A percentile compares a stretch with the other conserved stretches of the same genome.
Evolutionary conservation across 2,329 filamentous ascomycete species (phyloP).

Genomic region (Exophiala dermatitidis): DNA sequence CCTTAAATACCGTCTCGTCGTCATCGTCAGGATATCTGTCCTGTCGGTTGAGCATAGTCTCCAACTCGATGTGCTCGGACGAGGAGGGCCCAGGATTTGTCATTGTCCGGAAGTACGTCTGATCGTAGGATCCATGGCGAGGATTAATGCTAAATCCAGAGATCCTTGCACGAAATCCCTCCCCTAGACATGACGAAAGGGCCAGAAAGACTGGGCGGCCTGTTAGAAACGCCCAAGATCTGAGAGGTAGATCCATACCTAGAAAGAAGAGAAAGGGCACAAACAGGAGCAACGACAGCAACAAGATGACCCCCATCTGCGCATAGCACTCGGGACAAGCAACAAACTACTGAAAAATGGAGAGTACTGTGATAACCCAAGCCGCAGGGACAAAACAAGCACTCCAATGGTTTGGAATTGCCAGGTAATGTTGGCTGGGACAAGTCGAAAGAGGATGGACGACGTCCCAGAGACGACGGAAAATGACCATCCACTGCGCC

Average conservation of each 20-base stretch:
- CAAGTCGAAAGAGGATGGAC: background rate
- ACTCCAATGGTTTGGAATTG: background rate
- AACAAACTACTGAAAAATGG: background rate
- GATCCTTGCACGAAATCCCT: conserved; percentile 44
- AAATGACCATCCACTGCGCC: background rate
- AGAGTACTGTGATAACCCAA: no score
- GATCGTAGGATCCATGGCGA: conserved; percentile 45
- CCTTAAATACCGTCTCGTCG: background rate
- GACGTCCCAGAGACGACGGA: conserved; percentile 24
- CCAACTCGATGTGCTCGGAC: conserved; percentile 58
- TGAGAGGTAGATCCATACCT: conserved; percentile 5
- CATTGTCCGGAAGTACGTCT: conserved; percentile 51
- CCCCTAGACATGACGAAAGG: conserved; percentile 50
- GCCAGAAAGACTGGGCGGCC: conserved; percentile 41
- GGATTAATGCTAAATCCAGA: conserved; percentile 40
- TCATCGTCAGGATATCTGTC: conserved; percentile 31
- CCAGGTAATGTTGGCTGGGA: background rate
- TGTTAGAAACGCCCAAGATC: background rate
- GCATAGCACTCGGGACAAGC: background rate
- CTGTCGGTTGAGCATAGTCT: conserved; percentile 49
- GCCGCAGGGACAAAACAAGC: no score
- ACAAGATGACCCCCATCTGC: conserved; percentile 19
- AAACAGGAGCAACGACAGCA: conserved; percentile 19
- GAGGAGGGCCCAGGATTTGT: conserved; percentile 48
- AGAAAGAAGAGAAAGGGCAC: conserved; percentile 20